These are phyloP conservation scores for Xylariomycetidae sp. DNA, from an alignment of 2,329 filamentous ascomycete genomes.

Conservation along the genomic window DNA sequence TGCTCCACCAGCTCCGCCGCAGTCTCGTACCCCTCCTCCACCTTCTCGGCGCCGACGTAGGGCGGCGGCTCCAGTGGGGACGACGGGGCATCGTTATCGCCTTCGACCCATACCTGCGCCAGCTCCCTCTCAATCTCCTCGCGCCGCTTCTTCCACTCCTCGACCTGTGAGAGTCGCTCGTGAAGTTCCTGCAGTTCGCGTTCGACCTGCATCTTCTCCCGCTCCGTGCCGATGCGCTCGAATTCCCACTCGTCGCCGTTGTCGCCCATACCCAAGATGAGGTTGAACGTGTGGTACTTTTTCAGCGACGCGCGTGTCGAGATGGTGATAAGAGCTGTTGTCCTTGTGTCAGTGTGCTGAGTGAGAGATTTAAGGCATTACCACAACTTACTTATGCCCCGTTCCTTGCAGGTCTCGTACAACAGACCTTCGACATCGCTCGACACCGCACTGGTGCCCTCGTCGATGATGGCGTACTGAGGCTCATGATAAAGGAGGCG, in stretches of 20 bases:
- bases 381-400: constrained; percentile 74
- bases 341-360: constrained; percentile 13
- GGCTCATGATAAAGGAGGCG: constrained; percentile 92
- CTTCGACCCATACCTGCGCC: constrained; percentile 55
- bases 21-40: no score
- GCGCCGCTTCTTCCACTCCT: constrained; percentile 74
- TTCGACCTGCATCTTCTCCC: constrained; percentile 90
- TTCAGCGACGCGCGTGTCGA: constrained; percentile 92
- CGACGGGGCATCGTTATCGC: no score
- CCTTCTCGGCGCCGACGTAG: constrained; percentile 32
- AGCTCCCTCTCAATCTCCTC: constrained; percentile 82
- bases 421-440: constrained; percentile 90
- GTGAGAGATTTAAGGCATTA: no score
- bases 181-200: constrained; percentile 82
- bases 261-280: constrained; percentile 76
- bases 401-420: constrained; percentile 89
- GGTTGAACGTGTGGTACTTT: constrained; percentile 90
- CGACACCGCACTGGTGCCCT: constrained; percentile 90
- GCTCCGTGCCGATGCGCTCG: constrained; percentile 87
- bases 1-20: no score
- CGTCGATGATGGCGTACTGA: constrained; percentile 88
- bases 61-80: constrained; percentile 41
- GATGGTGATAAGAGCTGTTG: constrained; percentile 82
- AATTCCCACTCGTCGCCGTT: constrained; percentile 87
- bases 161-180: constrained; percentile 74